These are phyloP conservation scores for Thielaviopsis euricoi DNA, from an alignment of 2,329 filamentous ascomycete species.

Conservation along the genomic window DNA sequence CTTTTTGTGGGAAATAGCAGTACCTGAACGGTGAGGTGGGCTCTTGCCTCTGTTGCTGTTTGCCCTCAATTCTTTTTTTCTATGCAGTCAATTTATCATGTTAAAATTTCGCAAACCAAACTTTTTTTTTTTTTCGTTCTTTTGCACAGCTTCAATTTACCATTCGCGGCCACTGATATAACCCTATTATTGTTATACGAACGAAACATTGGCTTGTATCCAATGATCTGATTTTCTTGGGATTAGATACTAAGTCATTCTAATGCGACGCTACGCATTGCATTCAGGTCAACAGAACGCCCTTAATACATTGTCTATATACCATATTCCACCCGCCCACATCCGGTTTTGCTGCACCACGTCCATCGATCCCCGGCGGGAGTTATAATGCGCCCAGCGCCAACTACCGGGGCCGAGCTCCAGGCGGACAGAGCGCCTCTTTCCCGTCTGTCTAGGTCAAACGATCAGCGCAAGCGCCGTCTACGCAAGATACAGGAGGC, in stretches of 20 bases:
- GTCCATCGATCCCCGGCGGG: background rate
- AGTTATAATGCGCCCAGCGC: background rate
- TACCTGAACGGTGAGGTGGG: too few relatives aligned
- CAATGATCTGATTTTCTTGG: background rate
- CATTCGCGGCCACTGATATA: background rate
- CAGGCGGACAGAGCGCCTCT: background rate
- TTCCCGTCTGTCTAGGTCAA: background rate
- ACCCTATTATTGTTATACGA: background rate
- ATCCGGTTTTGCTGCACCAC: too few relatives aligned
- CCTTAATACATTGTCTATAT: background rate
- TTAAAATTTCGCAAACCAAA: background rate
- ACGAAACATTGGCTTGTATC: background rate
- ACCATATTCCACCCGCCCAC: background rate
- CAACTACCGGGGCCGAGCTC: background rate
- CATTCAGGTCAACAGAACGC: background rate
- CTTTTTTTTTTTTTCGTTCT: background rate
- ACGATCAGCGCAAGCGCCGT: background rate
- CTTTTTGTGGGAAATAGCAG: too few relatives aligned
- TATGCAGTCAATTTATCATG: too few relatives aligned
- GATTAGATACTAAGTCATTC: background rate
- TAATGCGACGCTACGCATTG: background rate
- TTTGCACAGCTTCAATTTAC: background rate
- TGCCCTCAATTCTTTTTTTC: background rate
- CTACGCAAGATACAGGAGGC: slow-evolving; percentile 1
- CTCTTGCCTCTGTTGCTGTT: too few relatives aligned